Base-by-base conservation (phyloP, 192 early-diverging fungal species). In the Phycomyces nitens region DNA sequence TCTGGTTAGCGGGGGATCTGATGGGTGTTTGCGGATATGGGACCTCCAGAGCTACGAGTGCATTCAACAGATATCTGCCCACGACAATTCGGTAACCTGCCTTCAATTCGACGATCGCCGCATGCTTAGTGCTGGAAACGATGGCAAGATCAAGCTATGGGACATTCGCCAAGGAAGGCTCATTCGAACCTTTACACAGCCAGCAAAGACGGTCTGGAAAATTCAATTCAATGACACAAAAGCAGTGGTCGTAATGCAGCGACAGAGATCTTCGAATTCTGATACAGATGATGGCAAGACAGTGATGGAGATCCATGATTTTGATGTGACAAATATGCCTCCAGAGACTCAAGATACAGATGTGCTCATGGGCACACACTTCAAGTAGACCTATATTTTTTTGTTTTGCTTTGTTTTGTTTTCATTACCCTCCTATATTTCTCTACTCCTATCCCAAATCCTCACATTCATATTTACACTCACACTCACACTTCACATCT, bases 81-180 rank as follows among this genome's bases (percentile, higher is more conserved):
- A 80, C 69, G 75, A 94, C 74, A 89, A 80, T 41, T 94, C 95
- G 1, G 96, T 99, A 29, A 99, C 97, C 3, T 96, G 96, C 65
- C 89, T 99, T 67, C 95, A 98, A 73, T 93, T 94, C 72, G 97
- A 99, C 65, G 80, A 85, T 51, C 82, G 88, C 29, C 89, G 95
- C 24, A 90, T 98, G 51, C 88, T 98, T n/a, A 92, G 89, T 3
- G 97, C 96, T 22, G 82, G 82, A 0, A 91, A 91, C 22, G 97
- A 97, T 65, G 90, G 89, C 0, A 92, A 90, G 0, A 84, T 99
- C 57, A 99, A 98, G 66, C 71, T 98, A 26, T 99, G 97, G 97
- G 95, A 99, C 68, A 80, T 94, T 0, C 71, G 81, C 22, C 89
- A 92, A 14, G 96, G 95, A 4, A 76, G 83, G 20, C 90, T 93